Conservation (phyloP, 2,329 filamentous ascomycete species). For the Parastagonospora avenae region DNA sequence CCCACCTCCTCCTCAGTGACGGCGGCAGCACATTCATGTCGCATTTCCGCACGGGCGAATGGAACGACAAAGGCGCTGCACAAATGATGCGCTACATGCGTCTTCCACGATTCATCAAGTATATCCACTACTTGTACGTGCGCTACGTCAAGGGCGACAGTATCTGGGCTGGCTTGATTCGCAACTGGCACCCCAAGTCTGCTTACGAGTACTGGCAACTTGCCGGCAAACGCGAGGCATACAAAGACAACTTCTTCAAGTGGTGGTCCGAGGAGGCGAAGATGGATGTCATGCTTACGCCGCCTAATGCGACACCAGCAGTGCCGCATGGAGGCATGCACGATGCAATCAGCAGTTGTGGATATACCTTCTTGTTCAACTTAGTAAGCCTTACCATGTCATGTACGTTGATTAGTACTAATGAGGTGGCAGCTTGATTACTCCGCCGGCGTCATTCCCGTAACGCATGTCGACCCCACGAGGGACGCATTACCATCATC, state of each 20-base stretch:
- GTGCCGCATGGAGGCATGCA: constrained; percentile 86
- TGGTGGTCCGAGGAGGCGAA: constrained; percentile 76
- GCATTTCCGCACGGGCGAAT: constrained; percentile 77
- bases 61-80: constrained; percentile 75
- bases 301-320: constrained; percentile 89
- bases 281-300: constrained; percentile 79
- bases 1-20: constrained; percentile 82
- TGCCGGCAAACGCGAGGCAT: constrained; percentile 76
- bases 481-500: constrained; percentile 68
- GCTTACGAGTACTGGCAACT: constrained; percentile 83
- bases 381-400: constrained; percentile 60
- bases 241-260: constrained; percentile 77
- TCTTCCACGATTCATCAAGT: constrained; percentile 76
- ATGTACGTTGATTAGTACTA: not conserved
- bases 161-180: constrained; percentile 78
- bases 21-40: constrained; percentile 80
- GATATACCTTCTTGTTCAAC: constrained; percentile 94
- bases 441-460: constrained; percentile 78
- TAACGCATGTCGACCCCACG: constrained; percentile 78
- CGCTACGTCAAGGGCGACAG: constrained; percentile 77
- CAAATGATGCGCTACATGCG: constrained; percentile 77
- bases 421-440: constrained; percentile 72
- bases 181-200: constrained; percentile 73
- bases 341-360: constrained; percentile 82
- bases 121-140: constrained; percentile 88